Conservation (phyloP, 805 yeast genomes). For the Pachysolen tannophilus region DNA sequence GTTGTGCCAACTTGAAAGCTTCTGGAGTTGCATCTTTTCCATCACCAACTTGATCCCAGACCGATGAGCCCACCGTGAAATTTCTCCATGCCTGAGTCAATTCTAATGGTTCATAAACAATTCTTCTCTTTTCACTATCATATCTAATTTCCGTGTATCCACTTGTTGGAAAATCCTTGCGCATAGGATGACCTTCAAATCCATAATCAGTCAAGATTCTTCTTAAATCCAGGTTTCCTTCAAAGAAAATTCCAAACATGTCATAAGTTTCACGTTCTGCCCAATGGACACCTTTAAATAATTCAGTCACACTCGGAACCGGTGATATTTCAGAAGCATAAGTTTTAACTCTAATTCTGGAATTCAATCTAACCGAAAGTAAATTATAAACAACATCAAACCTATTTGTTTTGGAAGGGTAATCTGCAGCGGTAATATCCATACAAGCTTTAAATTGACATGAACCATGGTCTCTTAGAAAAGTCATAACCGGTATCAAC, state of each 20-base stretch:
- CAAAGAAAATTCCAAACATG: slow-evolving; percentile 80
- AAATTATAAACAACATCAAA: slow-evolving; percentile 84
- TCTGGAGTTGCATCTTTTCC: slow-evolving; percentile 81
- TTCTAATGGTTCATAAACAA: slow-evolving; percentile 85
- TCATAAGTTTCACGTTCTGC: slow-evolving; percentile 86
- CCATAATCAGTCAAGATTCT: slow-evolving; percentile 90
- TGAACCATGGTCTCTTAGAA: slow-evolving; percentile 71
- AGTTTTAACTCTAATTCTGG: slow-evolving; percentile 83
- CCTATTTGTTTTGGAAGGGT: slow-evolving; percentile 75
- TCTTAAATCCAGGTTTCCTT: slow-evolving; percentile 84
- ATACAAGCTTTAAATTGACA: slow-evolving; percentile 71
- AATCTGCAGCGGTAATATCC: slow-evolving; percentile 84
- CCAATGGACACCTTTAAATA: slow-evolving; percentile 83
- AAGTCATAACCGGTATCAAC: slow-evolving; percentile 59
- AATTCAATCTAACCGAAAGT: slow-evolving; percentile 73
- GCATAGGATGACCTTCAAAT: slow-evolving; percentile 84
- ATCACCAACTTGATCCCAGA: slow-evolving; percentile 88
- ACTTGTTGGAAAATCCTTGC: slow-evolving; percentile 89
- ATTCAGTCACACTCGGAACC: slow-evolving; percentile 69
- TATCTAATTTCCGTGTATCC: slow-evolving; percentile 88
- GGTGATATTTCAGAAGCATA: slow-evolving; percentile 78
- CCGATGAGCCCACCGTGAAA: slow-evolving; percentile 80
- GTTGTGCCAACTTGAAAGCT: slow-evolving; percentile 72
- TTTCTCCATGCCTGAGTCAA: slow-evolving; percentile 89
- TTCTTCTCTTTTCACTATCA: slow-evolving; percentile 86